Evolutionary conservation across 768 basidiomycete genomes (phyloP), one percentile per base, ranked within the genome.

Genomic region (Chalciporus chontae): DNA sequence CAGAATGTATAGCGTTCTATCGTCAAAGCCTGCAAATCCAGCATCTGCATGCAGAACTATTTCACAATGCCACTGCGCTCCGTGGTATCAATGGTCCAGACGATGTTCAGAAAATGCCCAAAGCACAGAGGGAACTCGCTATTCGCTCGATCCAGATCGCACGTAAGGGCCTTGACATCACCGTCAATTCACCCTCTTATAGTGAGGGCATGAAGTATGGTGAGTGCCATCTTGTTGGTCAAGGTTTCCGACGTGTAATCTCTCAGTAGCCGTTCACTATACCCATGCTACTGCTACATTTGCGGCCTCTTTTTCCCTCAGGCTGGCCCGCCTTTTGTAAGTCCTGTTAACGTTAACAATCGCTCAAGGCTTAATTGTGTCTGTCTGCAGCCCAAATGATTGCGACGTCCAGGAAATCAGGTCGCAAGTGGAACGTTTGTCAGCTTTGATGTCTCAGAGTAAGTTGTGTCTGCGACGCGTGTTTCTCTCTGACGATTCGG

Each of bases 261-360:
- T 19, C 17, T 9, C 18, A 17, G 40, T 56, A 90, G 90, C 91
- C 14, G 88, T 93, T n/a, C 85, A 90, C 63, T 87, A 89, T 60
- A 88, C 88, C 13, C 94, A 97, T 63, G 90, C 90, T 37, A 90
- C 91, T 24, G 94, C 94, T 5, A 95, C 94, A 0, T 97, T 97
- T 70, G 81, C 90, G 18, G 94, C 93, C 11, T 90, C 91, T 4
- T 88, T 97, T 68, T 74, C 95, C 51, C 75, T 97, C 43, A 85
- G 94, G 27, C 74, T 96, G 42, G 83, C 85, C 32, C 82, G 94
- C 21, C 75, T 97, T 36, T 94, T 96, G 90, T 92, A 63, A 69
- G 89, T 70, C 21, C 10, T n/a, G 8, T 31, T 5, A 3, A 19
- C 37, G 32, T 29, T 11, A 1, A n/a, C 15, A 31, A 24, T 26